Percentiles rank a stretch among this genome's conserved stretches.
Evolutionary conservation across 495 filamentous ascomycete genomes (phyloP).

Genomic region (Glutinoglossum americanum): DNA sequence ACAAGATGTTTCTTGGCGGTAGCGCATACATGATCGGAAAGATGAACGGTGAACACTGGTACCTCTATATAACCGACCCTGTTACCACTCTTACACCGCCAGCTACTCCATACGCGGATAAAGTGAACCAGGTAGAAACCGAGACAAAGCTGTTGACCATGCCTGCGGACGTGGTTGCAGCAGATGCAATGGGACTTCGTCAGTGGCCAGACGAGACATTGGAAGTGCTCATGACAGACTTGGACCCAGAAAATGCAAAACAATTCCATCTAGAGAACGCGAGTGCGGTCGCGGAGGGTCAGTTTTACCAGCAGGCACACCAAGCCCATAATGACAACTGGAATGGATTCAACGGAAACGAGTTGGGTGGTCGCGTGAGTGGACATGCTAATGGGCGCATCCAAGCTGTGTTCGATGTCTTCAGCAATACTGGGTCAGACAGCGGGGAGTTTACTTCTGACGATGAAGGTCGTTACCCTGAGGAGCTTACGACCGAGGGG

Average conservation of each 20-base stretch:
- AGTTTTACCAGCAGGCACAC: slow-evolving; percentile 39
- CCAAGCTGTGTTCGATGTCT: slow-evolving; percentile 51
- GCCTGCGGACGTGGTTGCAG: slow-evolving; percentile 19
- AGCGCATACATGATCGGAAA: slow-evolving; percentile 99
- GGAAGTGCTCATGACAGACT: slow-evolving; percentile 95
- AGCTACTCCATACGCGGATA: slow-evolving; percentile 40
- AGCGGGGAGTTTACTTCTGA: slow-evolving; percentile 35
- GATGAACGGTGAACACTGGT: slow-evolving; percentile 99
- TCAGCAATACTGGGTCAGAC: slow-evolving; percentile 42
- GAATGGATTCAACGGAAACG: not conserved
- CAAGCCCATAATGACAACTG: slow-evolving; percentile 18
- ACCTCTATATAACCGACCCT: slow-evolving; percentile 85
- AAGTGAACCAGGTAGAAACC: slow-evolving; percentile 31
- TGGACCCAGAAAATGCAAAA: slow-evolving; percentile 79
- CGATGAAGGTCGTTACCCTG: slow-evolving; percentile 34
- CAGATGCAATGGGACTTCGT: slow-evolving; percentile 19
- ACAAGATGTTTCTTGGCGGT: slow-evolving; percentile 72
- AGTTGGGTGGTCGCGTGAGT: slow-evolving; percentile 21
- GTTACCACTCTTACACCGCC: slow-evolving; percentile 66
- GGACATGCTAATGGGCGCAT: slow-evolving; percentile 8
- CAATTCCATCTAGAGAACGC: slow-evolving; percentile 93
- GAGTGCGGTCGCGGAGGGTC: slow-evolving; percentile 67
- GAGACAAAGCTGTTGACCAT: slow-evolving; percentile 44
- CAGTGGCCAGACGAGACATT: slow-evolving; percentile 62
- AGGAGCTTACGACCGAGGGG: slow-evolving; percentile 74